Base-by-base conservation (phyloP, 2,329 filamentous ascomycete genomes). In the Trichoderma lentiforme region DNA sequence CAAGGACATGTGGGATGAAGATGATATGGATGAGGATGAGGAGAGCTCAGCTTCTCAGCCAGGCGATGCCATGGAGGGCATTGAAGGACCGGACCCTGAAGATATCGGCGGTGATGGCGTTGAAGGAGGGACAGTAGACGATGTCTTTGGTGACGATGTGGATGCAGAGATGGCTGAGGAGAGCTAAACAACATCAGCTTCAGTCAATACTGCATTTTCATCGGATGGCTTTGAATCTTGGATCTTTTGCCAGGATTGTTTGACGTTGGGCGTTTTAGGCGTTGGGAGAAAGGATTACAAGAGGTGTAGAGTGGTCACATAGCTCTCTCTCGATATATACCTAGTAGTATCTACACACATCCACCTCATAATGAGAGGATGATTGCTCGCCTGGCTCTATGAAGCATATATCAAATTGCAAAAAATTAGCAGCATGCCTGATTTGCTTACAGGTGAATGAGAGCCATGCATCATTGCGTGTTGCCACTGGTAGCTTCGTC, bases 121-220 rank as follows among this genome's bases (percentile, higher is more conserved):
- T 34, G 86, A 86, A 72, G 83, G 83, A 2, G 85, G 85, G 4
- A 86, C 84, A 1, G 83, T 87, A 63, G 87, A 87, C 66, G 88
- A 89, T 75, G 83, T 89, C 61, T 87, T 88, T 72, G 87, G 84
- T 3, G 84, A 84, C 56, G 85, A 88, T 75, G 84, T 84, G 63
- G 86, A 88, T 74, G 84, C 89, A 78, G 88, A 89, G 65, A 87
- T 88, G 83, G 87, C 85, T 28, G 86, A 87, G 73, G 77, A 80
- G 56, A 68, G 71, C 21, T 75, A 72, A 47, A 26, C 26, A 28
- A 7, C 3, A 8, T 34, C 21, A 15, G 18, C 21, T 30, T 9
- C n/a, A 61, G 24, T 32, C 36, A 30, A 15, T 36, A 8, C 26
- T 53, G 18, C 30, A 62, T 62, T 69, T 70, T 34, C 24, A 36